A percentile compares a stretch with the other conserved stretches of the same genome.
Evolutionary conservation across 2,329 filamentous ascomycete genomes (phyloP).

Genomic region (Diaporthe aspalathi): DNA sequence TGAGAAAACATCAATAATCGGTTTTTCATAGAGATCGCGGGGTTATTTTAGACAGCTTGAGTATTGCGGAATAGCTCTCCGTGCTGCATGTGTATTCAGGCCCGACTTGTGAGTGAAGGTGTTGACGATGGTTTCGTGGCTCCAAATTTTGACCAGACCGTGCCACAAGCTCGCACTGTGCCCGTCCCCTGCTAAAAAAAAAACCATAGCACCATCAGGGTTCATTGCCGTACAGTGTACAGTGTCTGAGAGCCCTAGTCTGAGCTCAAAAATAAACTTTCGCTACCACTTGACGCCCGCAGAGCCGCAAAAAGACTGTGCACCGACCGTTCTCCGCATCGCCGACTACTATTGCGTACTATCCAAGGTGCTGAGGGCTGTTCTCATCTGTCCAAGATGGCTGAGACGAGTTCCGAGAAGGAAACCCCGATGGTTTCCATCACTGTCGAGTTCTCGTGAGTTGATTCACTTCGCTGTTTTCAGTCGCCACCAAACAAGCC

Average conservation of each 20-base stretch:
- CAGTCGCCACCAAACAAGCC: background rate
- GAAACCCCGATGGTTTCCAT: constrained; percentile 58
- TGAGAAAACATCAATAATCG: background rate
- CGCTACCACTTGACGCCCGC: constrained; percentile 32
- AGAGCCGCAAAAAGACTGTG: constrained; percentile 33
- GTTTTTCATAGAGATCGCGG: rapidly evolving
- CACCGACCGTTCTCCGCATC: background rate
- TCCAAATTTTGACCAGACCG: constrained; percentile 35
- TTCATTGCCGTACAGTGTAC: constrained; percentile 7
- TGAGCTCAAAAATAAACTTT: constrained; percentile 35
- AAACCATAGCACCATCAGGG: background rate
- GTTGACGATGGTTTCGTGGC: constrained; percentile 18
- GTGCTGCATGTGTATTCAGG: background rate
- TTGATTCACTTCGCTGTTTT: constrained; percentile 29
- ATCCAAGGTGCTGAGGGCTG: background rate
- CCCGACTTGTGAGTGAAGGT: constrained; percentile 13
- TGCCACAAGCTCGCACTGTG: constrained; percentile 35
- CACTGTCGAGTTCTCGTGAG: constrained; percentile 70
- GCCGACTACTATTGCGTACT: background rate
- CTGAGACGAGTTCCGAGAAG: constrained; percentile 19
- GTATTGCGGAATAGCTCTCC: background rate
- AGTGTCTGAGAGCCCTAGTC: constrained; percentile 3
- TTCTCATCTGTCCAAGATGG: constrained; percentile 20
- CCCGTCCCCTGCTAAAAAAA: background rate
- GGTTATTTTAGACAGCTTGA: no score